These are phyloP conservation scores for Acanthamoeba healyi DNA, from an alignment of 208 protist species.

Conservation along the genomic window DNA sequence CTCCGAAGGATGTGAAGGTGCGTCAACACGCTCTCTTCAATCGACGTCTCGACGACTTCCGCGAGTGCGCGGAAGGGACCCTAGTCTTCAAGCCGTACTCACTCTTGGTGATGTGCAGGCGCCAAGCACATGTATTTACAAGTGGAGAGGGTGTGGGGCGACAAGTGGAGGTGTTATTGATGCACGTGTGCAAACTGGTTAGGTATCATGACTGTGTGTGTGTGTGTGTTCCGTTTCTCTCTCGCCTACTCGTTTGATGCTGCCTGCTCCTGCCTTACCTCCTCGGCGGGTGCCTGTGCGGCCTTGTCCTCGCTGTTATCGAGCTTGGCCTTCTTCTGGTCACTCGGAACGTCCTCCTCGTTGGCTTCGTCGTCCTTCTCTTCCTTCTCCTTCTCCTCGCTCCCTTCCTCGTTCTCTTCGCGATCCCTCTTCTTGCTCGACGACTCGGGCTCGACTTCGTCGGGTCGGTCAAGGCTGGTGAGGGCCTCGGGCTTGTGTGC, in stretches of 20 bases:
- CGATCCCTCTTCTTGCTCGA: neutral
- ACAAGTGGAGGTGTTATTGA: too few relatives aligned
- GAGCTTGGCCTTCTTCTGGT: neutral
- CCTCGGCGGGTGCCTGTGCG: neutral
- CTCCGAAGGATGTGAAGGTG: neutral
- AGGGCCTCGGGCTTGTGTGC: conserved; percentile 27
- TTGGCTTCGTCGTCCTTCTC: neutral
- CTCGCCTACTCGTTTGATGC: neutral
- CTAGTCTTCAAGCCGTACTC: too few relatives aligned
- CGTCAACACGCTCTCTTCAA: neutral
- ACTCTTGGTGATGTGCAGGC: too few relatives aligned
- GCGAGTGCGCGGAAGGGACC: too few relatives aligned
- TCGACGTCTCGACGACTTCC: neutral
- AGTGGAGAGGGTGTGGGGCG: too few relatives aligned
- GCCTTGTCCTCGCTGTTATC: neutral
- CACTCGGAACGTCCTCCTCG: neutral
- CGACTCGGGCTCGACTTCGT: neutral
- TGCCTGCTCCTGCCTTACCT: conserved; percentile 12
- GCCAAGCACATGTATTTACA: too few relatives aligned
- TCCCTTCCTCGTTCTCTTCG: neutral
- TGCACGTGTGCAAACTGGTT: too few relatives aligned
- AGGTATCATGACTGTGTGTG: neutral
- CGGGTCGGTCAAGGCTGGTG: conserved; percentile 28
- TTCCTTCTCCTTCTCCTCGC: neutral
- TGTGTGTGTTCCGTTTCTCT: neutral